Conservation (phyloP, 108 stramenopile genomes). For the Conticribra weissflogii region DNA sequence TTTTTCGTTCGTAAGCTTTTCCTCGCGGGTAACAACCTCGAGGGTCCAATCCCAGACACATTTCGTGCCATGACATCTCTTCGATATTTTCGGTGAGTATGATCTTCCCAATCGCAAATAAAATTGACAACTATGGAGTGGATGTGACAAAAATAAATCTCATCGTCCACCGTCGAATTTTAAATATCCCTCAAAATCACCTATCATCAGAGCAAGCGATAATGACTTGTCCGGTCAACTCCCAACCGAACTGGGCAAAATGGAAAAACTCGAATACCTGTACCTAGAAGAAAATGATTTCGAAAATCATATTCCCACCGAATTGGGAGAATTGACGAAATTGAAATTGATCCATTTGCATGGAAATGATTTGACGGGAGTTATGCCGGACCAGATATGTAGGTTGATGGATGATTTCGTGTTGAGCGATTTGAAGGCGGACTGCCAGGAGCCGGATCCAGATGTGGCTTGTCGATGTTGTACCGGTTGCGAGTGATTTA, state of each 20-base stretch:
- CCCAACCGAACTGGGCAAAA: conserved; percentile 43
- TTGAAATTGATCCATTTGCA: conserved; percentile 36
- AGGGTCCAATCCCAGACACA: conserved; percentile 34
- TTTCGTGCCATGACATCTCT: conserved; percentile 45
- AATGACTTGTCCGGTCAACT: conserved; percentile 42
- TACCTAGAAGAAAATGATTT: conserved; percentile 43
- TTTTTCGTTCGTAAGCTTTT: conserved; percentile 8
- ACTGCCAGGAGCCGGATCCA: conserved; percentile 18
- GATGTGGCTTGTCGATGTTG: conserved; percentile 30
- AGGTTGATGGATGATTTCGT: conserved; percentile 25
- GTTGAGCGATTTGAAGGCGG: conserved; percentile 31
- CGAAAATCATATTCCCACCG: conserved; percentile 17
- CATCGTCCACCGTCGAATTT: too few relatives aligned
- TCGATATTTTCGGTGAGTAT: too few relatives aligned
- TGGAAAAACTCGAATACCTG: conserved; percentile 46
- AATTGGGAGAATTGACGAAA: conserved; percentile 37
- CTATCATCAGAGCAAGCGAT: conserved; percentile 29
- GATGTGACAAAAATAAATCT: too few relatives aligned
- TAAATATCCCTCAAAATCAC: too few relatives aligned
- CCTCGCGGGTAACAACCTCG: conserved; percentile 59
- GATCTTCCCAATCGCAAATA: too few relatives aligned
- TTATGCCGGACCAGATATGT: conserved; percentile 32
- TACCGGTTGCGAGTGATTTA: too few relatives aligned
- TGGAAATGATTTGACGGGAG: conserved; percentile 34
- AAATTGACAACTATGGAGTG: too few relatives aligned